Percentiles rank a stretch among this genome's conserved stretches.
Conservation (phyloP, 148 eudicot genomes). For the Vaccinium darrowii region DNA sequence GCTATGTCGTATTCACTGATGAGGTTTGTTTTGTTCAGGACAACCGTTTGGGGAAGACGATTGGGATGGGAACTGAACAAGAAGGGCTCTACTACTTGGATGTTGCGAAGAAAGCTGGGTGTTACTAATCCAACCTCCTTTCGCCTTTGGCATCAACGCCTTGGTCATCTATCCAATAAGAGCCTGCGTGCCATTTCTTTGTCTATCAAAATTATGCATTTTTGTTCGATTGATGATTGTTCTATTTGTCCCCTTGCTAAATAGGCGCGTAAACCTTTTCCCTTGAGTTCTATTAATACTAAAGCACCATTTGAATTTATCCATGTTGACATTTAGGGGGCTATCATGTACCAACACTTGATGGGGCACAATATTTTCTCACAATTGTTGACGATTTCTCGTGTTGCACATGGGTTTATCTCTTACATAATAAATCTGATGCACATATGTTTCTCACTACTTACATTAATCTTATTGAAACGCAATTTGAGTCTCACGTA, state of each 20-base stretch:
- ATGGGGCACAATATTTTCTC: background rate
- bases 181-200: background rate
- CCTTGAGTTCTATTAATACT: background rate
- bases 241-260: background rate
- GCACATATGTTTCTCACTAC: background rate
- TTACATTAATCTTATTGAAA: conserved; percentile 3
- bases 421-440: background rate
- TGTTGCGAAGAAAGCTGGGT: background rate
- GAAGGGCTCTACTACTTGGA: conserved; percentile 13
- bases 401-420: conserved; percentile 5
- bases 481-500: background rate
- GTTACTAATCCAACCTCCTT: background rate
- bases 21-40: conserved; percentile 2
- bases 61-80: conserved; percentile 15
- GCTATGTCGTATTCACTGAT: background rate
- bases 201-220: background rate
- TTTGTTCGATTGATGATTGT: background rate
- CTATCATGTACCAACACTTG: background rate
- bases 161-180: background rate
- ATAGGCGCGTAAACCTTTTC: background rate
- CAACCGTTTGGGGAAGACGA: conserved; percentile 8
- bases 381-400: background rate
- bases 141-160: conserved; percentile 12
- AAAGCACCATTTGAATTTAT: background rate
- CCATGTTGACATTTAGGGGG: conserved; percentile 17